A percentile compares a stretch with the other conserved stretches of the same genome.
phyloP scores from a whole-genome alignment of 2,329 filamentous ascomycete species.

The Penicillium expansum region DNA sequence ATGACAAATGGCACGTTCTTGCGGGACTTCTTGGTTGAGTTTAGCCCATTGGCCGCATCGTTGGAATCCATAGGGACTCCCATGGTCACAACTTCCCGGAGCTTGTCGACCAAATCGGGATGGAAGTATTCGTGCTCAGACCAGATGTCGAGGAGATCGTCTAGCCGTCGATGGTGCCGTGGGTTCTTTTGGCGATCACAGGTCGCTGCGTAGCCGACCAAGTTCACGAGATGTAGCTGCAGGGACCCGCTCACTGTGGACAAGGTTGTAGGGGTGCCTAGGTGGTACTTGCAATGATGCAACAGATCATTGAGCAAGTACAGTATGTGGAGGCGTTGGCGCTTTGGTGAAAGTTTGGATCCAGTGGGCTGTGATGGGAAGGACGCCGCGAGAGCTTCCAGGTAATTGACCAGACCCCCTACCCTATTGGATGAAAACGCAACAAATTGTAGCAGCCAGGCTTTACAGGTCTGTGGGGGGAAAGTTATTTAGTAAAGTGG shows the following conservation, averaged over 20 bases:
- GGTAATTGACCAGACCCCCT: slow-evolving; percentile 69
- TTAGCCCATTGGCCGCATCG: slow-evolving; percentile 23
- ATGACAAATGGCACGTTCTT: slow-evolving; percentile 64
- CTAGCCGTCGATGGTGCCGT: slow-evolving; percentile 65
- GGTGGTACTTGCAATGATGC: slow-evolving; percentile 62
- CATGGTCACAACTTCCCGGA: slow-evolving; percentile 56
- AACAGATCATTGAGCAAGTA: slow-evolving; percentile 78
- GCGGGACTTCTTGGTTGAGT: slow-evolving; percentile 47
- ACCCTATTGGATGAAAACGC: slow-evolving; percentile 65
- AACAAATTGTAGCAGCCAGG: slow-evolving; percentile 75
- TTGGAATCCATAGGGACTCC: slow-evolving; percentile 31
- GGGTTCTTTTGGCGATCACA: slow-evolving; percentile 57
- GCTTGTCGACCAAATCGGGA: slow-evolving; percentile 52
- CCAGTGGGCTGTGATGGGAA: slow-evolving; percentile 37
- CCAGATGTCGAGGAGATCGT: slow-evolving; percentile 68
- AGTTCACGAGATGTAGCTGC: slow-evolving; percentile 58
- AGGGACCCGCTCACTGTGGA: slow-evolving; percentile 55
- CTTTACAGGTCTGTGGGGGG: slow-evolving; percentile 70
- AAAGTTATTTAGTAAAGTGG: slow-evolving; percentile 36
- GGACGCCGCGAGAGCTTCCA: slow-evolving; percentile 66
- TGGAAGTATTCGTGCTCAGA: slow-evolving; percentile 63
- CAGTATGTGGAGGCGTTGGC: slow-evolving; percentile 71
- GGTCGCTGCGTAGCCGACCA: slow-evolving; percentile 58
- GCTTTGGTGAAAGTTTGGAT: slow-evolving; percentile 55
- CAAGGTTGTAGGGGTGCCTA: slow-evolving; percentile 44